Percentiles rank a stretch among this genome's conserved stretches.
Evolutionary conservation across 192 early-diverging fungal species (phyloP).

Genomic region (Backusella macrospora): DNA sequence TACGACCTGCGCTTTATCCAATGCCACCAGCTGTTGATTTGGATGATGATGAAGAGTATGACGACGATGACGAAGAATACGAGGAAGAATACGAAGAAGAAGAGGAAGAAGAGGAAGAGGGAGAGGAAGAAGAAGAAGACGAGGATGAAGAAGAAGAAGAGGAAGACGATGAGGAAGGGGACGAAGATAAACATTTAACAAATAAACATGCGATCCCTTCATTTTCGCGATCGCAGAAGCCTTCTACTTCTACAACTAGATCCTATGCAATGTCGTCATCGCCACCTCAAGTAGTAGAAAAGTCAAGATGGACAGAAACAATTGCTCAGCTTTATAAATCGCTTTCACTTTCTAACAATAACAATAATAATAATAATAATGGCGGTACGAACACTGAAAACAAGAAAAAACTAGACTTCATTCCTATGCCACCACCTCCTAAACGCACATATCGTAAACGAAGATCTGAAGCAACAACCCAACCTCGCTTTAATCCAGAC

Average conservation of each 20-base stretch:
- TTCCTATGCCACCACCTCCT: conserved; percentile 36
- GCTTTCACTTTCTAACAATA: neutral
- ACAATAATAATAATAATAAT: neutral
- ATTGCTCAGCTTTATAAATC: conserved; percentile 18
- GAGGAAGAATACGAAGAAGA: neutral
- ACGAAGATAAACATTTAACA: neutral
- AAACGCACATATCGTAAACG: neutral
- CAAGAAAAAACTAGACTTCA: conserved; percentile 4
- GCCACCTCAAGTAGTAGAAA: conserved; percentile 12
- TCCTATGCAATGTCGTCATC: conserved; percentile 36
- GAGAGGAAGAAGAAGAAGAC: neutral
- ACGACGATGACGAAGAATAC: neutral
- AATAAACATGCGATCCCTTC: conserved; percentile 22
- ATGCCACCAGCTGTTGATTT: neutral
- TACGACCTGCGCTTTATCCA: conserved; percentile 3
- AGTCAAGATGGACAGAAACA: conserved; percentile 26
- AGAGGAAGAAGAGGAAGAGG: neutral
- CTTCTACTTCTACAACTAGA: conserved; percentile 25
- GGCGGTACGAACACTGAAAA: neutral
- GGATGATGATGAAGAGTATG: neutral
- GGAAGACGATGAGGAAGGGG: neutral
- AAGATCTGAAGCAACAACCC: conserved; percentile 38
- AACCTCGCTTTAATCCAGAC: conserved; percentile 36
- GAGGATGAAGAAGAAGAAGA: conserved; percentile 3
- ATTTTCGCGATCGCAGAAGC: conserved; percentile 22